Evolutionary conservation across 495 filamentous ascomycete genomes (phyloP).

Genomic region (Trichoderma erinaceum): DNA sequence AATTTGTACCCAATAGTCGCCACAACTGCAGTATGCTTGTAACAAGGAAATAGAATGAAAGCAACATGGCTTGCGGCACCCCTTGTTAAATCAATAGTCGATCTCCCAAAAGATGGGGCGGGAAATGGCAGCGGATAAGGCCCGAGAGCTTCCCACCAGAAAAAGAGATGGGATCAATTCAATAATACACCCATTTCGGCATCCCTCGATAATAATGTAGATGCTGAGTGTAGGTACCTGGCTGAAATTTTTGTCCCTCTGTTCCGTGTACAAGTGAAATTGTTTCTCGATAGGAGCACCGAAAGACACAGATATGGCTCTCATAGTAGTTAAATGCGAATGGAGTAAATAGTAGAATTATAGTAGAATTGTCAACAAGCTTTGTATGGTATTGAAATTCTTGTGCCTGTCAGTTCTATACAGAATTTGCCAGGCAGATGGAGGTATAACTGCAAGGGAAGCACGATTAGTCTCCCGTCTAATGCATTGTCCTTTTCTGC

Average conservation of each 20-base stretch:
- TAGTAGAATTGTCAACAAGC: no score
- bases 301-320: no score
- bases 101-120: not conserved
- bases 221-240: not conserved
- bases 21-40: not conserved
- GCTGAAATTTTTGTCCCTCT: not conserved
- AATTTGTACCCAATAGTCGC: conserved; percentile 2
- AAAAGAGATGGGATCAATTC: not conserved
- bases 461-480: not conserved
- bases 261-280: not conserved
- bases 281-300: no score
- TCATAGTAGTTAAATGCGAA: no score
- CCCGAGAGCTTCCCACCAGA: not conserved
- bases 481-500: conserved; percentile 6
- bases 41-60: not conserved
- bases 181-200: not conserved
- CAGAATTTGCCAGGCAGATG: not conserved
- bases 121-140: conserved; percentile 7
- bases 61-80: not conserved
- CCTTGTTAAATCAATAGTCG: not conserved
- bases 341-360: no score
- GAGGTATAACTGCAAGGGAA: conserved; percentile 3
- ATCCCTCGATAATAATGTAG: not conserved
- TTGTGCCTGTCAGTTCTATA: not conserved
- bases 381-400: no score